phyloP scores from a whole-genome alignment of 2,329 filamentous ascomycete species.

The Whalleya microplaca region DNA sequence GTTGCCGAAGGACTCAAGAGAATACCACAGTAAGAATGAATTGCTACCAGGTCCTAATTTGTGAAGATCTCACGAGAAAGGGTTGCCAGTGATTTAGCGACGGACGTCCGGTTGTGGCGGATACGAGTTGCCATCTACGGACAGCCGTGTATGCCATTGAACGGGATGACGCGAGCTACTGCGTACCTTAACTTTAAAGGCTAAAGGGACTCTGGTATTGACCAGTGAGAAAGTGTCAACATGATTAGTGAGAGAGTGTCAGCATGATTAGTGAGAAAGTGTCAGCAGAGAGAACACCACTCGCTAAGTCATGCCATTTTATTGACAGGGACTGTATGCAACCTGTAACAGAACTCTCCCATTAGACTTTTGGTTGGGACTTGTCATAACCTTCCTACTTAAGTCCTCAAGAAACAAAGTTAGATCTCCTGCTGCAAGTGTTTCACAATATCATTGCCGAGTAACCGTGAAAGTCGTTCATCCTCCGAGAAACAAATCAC shows the following conservation, averaged over 20 bases:
- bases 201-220: neutral
- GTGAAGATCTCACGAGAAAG: neutral
- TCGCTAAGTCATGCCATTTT: neutral
- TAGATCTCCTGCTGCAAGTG: neutral
- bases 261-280: too few species aligned
- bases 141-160: neutral
- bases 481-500: neutral
- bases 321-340: neutral
- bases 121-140: neutral
- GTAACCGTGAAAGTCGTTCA: neutral
- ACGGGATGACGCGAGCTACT: neutral
- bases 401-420: neutral
- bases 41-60: neutral
- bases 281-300: too few species aligned
- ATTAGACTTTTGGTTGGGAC: neutral
- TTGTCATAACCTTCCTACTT: neutral
- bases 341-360: neutral
- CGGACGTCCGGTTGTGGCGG: slow-evolving; percentile 20
- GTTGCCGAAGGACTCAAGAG: too few species aligned
- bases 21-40: neutral
- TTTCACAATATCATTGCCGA: neutral
- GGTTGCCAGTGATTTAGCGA: neutral
- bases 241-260: too few species aligned
- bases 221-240: neutral
- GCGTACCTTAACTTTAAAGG: neutral